Percentiles rank a stretch among this genome's conserved stretches.
Conservation (phyloP, 768 basidiomycete genomes). For the Boletus patriciae region DNA sequence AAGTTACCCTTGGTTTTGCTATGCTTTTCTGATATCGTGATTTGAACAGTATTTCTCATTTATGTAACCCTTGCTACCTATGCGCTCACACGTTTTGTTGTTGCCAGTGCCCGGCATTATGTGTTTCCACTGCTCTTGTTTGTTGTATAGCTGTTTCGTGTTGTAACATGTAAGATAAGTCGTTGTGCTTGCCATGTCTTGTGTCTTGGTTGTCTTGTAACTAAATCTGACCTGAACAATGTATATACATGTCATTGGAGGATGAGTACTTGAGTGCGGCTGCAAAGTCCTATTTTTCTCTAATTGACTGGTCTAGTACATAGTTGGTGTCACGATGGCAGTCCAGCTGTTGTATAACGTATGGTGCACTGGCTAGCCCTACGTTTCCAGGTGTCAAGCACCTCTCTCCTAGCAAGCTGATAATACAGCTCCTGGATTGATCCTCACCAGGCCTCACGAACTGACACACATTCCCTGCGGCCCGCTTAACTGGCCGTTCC, state of each 20-base stretch:
- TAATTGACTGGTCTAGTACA: neutral
- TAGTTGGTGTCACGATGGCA: neutral
- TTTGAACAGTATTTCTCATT: neutral
- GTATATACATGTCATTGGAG: neutral
- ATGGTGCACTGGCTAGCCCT: too few species aligned
- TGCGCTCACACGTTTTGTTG: neutral
- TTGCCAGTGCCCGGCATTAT: neutral
- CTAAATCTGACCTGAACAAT: neutral
- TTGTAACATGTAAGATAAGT: conserved; percentile 11
- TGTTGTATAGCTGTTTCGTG: conserved; percentile 1
- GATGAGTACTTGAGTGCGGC: neutral
- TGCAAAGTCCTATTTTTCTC: neutral
- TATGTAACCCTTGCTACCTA: conserved; percentile 4
- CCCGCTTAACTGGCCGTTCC: too few species aligned
- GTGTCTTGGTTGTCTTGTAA: neutral
- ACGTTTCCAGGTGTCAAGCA: too few species aligned
- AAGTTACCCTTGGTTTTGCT: neutral
- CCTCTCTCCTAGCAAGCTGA: too few species aligned
- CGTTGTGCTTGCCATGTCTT: neutral
- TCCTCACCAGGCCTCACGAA: too few species aligned
- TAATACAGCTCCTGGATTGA: too few species aligned
- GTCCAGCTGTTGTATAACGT: too few species aligned
- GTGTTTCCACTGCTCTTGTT: neutral
- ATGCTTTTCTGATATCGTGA: conserved; percentile 5
- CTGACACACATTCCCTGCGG: too few species aligned